Evolutionary conservation across 2,329 filamentous ascomycete genomes (phyloP).

Genomic region (Exophiala aquamarina): DNA sequence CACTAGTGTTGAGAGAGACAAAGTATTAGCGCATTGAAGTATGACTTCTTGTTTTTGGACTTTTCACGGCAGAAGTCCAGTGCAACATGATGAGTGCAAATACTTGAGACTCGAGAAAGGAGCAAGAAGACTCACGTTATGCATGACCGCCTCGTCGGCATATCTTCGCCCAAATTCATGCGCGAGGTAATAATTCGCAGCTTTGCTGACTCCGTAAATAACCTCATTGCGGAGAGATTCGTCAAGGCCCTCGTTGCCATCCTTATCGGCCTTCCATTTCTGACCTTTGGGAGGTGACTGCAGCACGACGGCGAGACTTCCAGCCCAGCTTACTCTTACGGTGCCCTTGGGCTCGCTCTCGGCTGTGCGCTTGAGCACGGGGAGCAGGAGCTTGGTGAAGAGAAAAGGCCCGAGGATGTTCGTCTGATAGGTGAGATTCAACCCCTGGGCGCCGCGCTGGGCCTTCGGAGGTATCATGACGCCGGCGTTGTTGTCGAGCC

Average conservation of each 20-base stretch:
- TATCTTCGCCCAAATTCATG: conserved; percentile 20
- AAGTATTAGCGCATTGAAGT: background rate
- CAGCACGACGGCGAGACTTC: conserved; percentile 14
- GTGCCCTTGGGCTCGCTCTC: conserved; percentile 19
- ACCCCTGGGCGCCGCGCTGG: conserved; percentile 29
- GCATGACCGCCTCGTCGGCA: conserved; percentile 17
- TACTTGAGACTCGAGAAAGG: background rate
- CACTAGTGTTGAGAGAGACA: conserved; percentile 4
- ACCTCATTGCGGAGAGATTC: background rate
- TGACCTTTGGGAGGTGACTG: conserved; percentile 8
- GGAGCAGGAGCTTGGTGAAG: conserved; percentile 40
- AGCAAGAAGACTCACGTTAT: conserved; percentile 17
- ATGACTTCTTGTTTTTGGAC: too few species aligned
- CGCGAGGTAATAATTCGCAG: conserved; percentile 18
- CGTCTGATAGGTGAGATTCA: conserved; percentile 39
- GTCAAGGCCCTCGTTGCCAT: conserved; percentile 11
- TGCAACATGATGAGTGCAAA: too few species aligned
- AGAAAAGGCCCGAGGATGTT: conserved; percentile 41
- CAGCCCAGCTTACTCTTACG: conserved; percentile 36
- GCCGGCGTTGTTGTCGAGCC: conserved; percentile 34
- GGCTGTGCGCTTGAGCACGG: conserved; percentile 33
- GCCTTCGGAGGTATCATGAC: conserved; percentile 28
- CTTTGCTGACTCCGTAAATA: conserved; percentile 16
- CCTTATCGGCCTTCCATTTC: conserved; percentile 12
- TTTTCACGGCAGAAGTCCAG: too few species aligned